Base-by-base conservation (phyloP, 768 basidiomycete species). In the Termitomyces eurrhizus region DNA sequence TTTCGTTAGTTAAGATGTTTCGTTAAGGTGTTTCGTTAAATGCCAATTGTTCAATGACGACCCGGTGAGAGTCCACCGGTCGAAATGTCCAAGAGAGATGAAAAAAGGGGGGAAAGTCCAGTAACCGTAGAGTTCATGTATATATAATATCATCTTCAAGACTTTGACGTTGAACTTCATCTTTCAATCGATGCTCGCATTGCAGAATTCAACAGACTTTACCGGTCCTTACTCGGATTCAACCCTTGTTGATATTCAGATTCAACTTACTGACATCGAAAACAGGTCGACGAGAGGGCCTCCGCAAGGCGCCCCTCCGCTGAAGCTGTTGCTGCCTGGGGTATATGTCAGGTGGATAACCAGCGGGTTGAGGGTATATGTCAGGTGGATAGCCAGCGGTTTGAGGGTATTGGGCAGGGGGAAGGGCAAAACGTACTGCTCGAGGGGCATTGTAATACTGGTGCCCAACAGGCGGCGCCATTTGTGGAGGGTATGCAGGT, bases 211-310 rank as follows among this genome's bases (percentile, higher is more conserved):
- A 39, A 14, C 16, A 26, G 3, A 29, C 7, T 55, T 26, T 39
- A 48, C 50, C 50, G 32, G 14, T 44, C 51, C 44, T 49, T 53
- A 18, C 52, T 12, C 44, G 45, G 59, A n/a, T 52, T 52, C 16
- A 21, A 36, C 32, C 48, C 45, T 44, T 21, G 14, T 44, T 54
- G 37, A 37, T 53, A 18, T 39, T 12, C 44, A 51, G 59, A n/a
- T 52, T 49, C 16, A 21, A 36, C 32, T 44, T 49, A 33, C 59
- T 56, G 37, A 49, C 55, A 41, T 36, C 55, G 9, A 48, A 59
- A 64, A 62, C 37, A 13, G 55, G 63, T 42, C 60, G 63, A 52
- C 61, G 55, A 36, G 61, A 55, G 14, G 63, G 61, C 14, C 39
- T 56, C 29, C 21, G 21, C 21, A 21, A 21, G 21, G 21, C 21